A percentile compares a stretch with the other conserved stretches of the same genome.
phyloP scores from a whole-genome alignment of 257 asterid species.

The Orobanche coerulescens region DNA sequence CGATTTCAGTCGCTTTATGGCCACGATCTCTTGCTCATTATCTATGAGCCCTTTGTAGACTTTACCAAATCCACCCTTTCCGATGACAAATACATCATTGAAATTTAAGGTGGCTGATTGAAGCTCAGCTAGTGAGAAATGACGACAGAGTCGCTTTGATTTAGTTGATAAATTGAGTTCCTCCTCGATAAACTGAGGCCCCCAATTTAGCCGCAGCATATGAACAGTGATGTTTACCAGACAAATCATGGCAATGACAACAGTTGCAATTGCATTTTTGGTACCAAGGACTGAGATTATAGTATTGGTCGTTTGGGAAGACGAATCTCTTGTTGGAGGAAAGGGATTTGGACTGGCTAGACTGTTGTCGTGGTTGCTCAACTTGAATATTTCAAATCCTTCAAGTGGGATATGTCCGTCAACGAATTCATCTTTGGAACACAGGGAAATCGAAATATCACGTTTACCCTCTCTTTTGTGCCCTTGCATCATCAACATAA shows the following conservation, averaged over 20 bases:
- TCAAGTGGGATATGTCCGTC: slow-evolving; percentile 36
- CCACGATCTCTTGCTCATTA: slow-evolving; percentile 32
- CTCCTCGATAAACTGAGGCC: slow-evolving; percentile 21
- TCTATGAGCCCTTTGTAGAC: slow-evolving; percentile 37
- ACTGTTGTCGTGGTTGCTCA: slow-evolving; percentile 56
- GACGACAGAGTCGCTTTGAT: slow-evolving; percentile 31
- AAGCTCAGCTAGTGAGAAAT: slow-evolving; percentile 47
- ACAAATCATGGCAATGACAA: slow-evolving; percentile 25
- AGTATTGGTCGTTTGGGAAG: slow-evolving; percentile 3
- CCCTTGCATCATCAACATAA: slow-evolving; percentile 50
- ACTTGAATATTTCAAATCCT: slow-evolving; percentile 62
- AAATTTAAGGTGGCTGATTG: slow-evolving; percentile 36
- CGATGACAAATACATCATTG: slow-evolving; percentile 33
- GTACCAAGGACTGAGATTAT: slow-evolving; percentile 22
- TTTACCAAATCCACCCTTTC: slow-evolving; percentile 57
- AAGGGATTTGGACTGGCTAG: slow-evolving; percentile 40
- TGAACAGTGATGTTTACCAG: slow-evolving; percentile 34
- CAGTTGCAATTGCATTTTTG: slow-evolving; percentile 33
- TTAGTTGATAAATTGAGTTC: slow-evolving; percentile 25
- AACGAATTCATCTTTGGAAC: slow-evolving; percentile 18
- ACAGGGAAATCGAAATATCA: slow-evolving; percentile 35
- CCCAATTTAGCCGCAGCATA: slow-evolving; percentile 27
- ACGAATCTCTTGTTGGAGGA: slow-evolving; percentile 17
- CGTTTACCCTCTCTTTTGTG: slow-evolving; percentile 41
- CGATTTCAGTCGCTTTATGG: slow-evolving; percentile 44